Evolutionary conservation across 2,329 filamentous ascomycete species (phyloP).

Genomic region (Cordyceps javanica): DNA sequence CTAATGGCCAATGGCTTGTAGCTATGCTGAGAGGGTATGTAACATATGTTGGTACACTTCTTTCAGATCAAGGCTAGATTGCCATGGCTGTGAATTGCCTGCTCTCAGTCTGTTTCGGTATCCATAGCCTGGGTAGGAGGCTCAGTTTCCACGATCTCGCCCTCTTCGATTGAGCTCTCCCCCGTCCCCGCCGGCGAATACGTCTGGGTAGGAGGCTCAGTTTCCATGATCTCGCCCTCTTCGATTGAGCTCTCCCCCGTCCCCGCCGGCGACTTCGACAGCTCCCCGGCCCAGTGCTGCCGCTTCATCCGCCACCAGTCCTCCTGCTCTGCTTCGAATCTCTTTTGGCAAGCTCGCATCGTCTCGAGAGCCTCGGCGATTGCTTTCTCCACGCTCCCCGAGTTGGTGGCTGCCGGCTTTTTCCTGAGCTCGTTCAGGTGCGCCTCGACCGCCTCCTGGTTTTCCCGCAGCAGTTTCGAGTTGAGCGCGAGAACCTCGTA

Average conservation of each 20-base stretch:
- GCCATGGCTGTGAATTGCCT: no score
- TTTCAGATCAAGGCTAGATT: no score
- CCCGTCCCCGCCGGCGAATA: not conserved
- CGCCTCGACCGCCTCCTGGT: not conserved
- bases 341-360: not conserved
- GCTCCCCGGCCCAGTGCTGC: not conserved
- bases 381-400: not conserved
- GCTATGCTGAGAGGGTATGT: no score
- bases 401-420: not conserved
- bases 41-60: no score
- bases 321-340: not conserved
- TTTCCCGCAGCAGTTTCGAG: not conserved
- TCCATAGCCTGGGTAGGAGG: no score
- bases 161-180: not conserved
- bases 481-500: not conserved
- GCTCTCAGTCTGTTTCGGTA: no score
- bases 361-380: not conserved
- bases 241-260: fast-evolving
- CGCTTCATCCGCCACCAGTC: not conserved
- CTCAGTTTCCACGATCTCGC: no score
- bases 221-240: not conserved
- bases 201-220: no score
- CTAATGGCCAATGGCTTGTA: no score
- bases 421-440: not conserved
- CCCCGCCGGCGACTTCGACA: not conserved